These are phyloP conservation scores for Sporothrix dimorphospora DNA, from an alignment of 2,329 filamentous ascomycete species.

Conservation along the genomic window DNA sequence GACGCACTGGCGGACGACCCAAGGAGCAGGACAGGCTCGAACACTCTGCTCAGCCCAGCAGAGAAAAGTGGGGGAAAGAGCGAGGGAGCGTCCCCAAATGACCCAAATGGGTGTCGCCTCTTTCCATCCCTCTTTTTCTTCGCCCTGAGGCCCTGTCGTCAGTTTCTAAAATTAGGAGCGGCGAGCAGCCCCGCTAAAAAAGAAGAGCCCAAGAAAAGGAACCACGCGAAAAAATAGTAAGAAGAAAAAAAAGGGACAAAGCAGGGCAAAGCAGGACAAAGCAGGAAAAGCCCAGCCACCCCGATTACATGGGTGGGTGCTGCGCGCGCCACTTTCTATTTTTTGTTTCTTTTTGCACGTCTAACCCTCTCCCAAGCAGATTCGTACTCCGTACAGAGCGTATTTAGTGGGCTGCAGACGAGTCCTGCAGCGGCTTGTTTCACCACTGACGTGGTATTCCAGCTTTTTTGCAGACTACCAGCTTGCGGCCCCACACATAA, in stretches of 20 bases:
- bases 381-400: background rate
- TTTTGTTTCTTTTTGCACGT: background rate
- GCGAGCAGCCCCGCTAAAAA: constrained; percentile 23
- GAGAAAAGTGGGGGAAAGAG: background rate
- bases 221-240: constrained; percentile 11
- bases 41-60: background rate
- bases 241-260: no score
- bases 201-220: background rate
- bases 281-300: constrained; percentile 17
- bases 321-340: constrained; percentile 11
- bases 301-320: background rate
- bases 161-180: constrained; percentile 30
- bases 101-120: background rate
- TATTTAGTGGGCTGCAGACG: constrained; percentile 11
- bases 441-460: constrained; percentile 21
- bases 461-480: constrained; percentile 1
- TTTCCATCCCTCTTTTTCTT: background rate
- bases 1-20: background rate
- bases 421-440: constrained; percentile 16
- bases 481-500: background rate
- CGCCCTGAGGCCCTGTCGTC: background rate
- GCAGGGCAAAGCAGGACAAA: no score
- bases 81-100: background rate
- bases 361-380: background rate
- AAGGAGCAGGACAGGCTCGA: background rate